These are phyloP conservation scores for Lasiodiplodia theobromae DNA, from an alignment of 2,329 filamentous ascomycete species.

Conservation along the genomic window DNA sequence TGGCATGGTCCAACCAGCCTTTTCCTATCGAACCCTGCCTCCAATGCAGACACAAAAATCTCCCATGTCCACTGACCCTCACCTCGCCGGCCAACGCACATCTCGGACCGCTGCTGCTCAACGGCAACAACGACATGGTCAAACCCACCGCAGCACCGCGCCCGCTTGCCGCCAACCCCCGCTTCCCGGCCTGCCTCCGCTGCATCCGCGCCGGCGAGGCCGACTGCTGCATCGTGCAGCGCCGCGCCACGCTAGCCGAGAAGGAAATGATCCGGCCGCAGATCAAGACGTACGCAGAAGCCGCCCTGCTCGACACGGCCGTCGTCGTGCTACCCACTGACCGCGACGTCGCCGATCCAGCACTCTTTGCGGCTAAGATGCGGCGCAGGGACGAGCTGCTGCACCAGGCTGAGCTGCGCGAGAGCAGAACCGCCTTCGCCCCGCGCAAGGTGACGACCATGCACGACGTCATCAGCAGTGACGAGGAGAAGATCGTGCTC, in stretches of 20 bases:
- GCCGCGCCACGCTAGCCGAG: conserved; percentile 11
- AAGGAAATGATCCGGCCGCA: not conserved
- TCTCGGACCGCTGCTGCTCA: not conserved
- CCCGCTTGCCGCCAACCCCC: not conserved
- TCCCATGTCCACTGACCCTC: conserved; percentile 5
- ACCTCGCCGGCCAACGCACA: not conserved
- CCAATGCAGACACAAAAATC: conserved; percentile 15
- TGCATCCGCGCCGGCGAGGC: conserved; percentile 24
- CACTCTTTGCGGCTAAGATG: not conserved
- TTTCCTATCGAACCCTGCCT: conserved; percentile 19
- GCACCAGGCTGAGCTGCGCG: too few species aligned
- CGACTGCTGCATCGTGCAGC: conserved; percentile 20
- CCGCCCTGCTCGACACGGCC: not conserved
- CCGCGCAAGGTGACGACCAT: not conserved
- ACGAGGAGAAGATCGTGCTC: not conserved
- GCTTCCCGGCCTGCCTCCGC: conserved; percentile 20
- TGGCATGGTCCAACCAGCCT: conserved; percentile 36
- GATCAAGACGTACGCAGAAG: not conserved
- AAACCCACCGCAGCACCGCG: not conserved
- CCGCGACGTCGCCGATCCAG: not conserved
- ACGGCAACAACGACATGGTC: not conserved
- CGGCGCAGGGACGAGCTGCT: not conserved
- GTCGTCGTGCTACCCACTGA: conserved; percentile 4
- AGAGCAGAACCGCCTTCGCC: not conserved
- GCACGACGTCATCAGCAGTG: too few species aligned